Conservation (phyloP, 140 eudicot species). For the Erigeron philadelphicus region DNA sequence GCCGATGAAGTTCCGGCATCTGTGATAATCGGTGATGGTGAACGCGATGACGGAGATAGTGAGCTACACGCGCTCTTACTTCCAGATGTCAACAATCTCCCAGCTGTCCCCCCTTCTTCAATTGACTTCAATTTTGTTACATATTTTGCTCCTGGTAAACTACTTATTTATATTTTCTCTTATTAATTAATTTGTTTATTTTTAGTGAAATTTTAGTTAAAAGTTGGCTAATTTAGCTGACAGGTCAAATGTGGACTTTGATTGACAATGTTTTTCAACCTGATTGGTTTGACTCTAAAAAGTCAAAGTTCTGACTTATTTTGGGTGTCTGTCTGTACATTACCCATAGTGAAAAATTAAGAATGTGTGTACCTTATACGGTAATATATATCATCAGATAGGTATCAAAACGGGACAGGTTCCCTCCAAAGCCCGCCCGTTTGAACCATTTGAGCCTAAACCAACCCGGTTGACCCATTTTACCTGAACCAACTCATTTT, state of each 20-base stretch:
- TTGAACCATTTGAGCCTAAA: too few species aligned
- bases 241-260: neutral
- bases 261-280: slow-evolving; percentile 10
- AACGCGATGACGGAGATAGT: slow-evolving; percentile 41
- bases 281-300: slow-evolving; percentile 12
- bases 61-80: slow-evolving; percentile 47
- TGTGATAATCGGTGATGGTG: slow-evolving; percentile 4
- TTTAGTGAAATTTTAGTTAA: neutral
- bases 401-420: too few species aligned
- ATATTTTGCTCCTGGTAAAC: slow-evolving; percentile 69
- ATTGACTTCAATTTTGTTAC: slow-evolving; percentile 59
- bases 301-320: neutral
- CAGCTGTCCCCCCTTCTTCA: slow-evolving; percentile 60
- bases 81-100: slow-evolving; percentile 56
- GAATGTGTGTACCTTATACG: too few species aligned
- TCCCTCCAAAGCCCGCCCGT: too few species aligned
- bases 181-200: neutral
- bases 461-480: too few species aligned
- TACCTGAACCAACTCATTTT: too few species aligned
- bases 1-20: slow-evolving; percentile 24
- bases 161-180: neutral
- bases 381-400: too few species aligned
- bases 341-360: too few species aligned
- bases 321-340: too few species aligned
- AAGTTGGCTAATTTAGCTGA: neutral